Evolutionary conservation across 2,329 filamentous ascomycete genomes (phyloP), one percentile per base, ranked within the genome.

Genomic region (Rutstroemia sydowiana): DNA sequence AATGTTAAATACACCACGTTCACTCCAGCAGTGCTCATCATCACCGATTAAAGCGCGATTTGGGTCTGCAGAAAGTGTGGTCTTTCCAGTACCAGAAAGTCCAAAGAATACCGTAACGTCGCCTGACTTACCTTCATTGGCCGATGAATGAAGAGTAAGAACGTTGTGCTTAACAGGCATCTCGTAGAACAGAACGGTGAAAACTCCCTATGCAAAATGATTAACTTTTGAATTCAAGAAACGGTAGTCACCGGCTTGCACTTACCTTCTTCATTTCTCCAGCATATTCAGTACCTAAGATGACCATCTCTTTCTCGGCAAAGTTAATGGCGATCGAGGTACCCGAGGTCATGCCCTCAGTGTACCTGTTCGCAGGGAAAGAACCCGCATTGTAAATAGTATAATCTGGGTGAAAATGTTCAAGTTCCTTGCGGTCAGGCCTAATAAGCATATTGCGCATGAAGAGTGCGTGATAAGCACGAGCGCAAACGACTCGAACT

Each of bases 371-470:
- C 69, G 93, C 93, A 43, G 93, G 93, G 87, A 98, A 98, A 57
- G 88, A 88, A 63, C 93, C 93, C 58, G 91, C 93, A 71, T 98
- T 98, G 86, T 98, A 98, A 76, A 98, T 97, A 66, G 92, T 92
- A 78, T 98, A 98, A 78, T 98, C 92, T 65, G 93, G 93, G 73
- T 95, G 88, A 83, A 98, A 98, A 75, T 89, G 82, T 76, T 95
- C 87, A 51, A 98, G 85, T 78, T 98, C 91, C 74, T 95, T 88
- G 58, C 81, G 82, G 48, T 84, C 78, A 58, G 93, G 93, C 64
- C 93, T 87, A 77, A 98, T 98, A 69, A 98, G 87, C 93, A 98
- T 98, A 81, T 98, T 98, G 69, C 91, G 88, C 93, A 98, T 98
- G 84, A 98, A 98, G 60, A 98, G 83, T 57, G 93, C 93, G 81